Conservation (phyloP, 176 grass and related monocot genomes). For the Oryza officinalis region DNA sequence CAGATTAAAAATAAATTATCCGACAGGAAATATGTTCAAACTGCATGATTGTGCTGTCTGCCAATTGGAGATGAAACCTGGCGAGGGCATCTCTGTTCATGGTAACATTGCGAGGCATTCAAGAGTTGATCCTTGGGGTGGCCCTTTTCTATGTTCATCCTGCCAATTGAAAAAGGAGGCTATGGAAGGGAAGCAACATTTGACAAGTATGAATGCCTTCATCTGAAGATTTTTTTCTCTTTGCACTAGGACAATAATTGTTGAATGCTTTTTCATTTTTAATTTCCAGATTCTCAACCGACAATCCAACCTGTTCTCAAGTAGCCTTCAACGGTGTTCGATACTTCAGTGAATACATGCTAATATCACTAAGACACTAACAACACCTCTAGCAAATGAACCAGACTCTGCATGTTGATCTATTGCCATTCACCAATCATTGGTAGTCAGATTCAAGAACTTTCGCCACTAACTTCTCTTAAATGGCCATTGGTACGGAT, state of each 20-base stretch:
- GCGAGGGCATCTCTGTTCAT: slow-evolving; percentile 81
- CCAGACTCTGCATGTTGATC: slow-evolving; percentile 18
- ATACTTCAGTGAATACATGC: slow-evolving; percentile 31
- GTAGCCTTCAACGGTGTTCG: slow-evolving; percentile 31
- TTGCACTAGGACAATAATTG: slow-evolving; percentile 16
- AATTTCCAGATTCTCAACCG: slow-evolving; percentile 62
- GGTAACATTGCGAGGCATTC: slow-evolving; percentile 51
- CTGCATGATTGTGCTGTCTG: slow-evolving; percentile 84
- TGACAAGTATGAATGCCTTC: slow-evolving; percentile 50
- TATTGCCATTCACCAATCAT: slow-evolving; percentile 21
- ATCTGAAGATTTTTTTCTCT: slow-evolving; percentile 5
- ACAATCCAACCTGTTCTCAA: slow-evolving; percentile 45
- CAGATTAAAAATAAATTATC: slow-evolving; percentile 72
- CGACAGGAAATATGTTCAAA: slow-evolving; percentile 68
- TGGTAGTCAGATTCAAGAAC: slow-evolving; percentile 15
- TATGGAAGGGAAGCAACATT: slow-evolving; percentile 86
- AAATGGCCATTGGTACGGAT: slow-evolving; percentile 6
- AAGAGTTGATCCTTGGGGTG: slow-evolving; percentile 65
- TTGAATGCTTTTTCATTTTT: slow-evolving; percentile 35
- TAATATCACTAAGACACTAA: slow-evolving; percentile 41
- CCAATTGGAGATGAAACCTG: slow-evolving; percentile 86
- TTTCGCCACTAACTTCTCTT: slow-evolving; percentile 21
- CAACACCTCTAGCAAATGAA: slow-evolving; percentile 31
- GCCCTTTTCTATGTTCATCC: slow-evolving; percentile 85
- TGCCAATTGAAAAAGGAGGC: slow-evolving; percentile 91